Evolutionary conservation across 2,329 filamentous ascomycete species (phyloP), one percentile per base, ranked within the genome.

Genomic region (Aspergillus versicolor): DNA sequence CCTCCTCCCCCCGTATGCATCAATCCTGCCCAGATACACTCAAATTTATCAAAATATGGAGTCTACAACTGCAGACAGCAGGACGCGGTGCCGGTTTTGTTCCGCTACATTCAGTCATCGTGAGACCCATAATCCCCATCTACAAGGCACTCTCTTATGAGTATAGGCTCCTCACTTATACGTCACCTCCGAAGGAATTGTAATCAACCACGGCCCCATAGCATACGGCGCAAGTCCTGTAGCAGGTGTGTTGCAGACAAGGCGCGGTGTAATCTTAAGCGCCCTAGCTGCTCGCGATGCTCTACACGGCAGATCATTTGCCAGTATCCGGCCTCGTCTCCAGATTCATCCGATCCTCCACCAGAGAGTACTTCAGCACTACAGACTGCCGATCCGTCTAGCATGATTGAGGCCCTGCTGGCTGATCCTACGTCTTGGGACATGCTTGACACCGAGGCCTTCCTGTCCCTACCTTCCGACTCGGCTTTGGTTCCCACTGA

Each of bases 281-380:
- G 54, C 1, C 54, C 54, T 6, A 52, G 47, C 21, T 56, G 54
- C 30, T 56, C 54, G 13, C 40, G 54, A 9, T 56, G 54, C 12
- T 38, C 40, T 7, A 12, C 52, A 48, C 41, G 54, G 9, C 27
- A 50, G 8, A 13, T 47, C 3, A 13, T 48, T 32, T 56, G 54
- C 41, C 17, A 40, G 3, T 56, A 56, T 22, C 21, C 32, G 4
- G 7, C 12, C 12, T n/a, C 46, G 3, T 5, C 11, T 5, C 24
- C 8, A 17, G 46, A 24, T 4, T 30, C 46, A 11, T 47, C 45
- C 6, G 19, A 17, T 11, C 37, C 45, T 7, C 27, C 45, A 17
- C 11, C 12, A 1, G 47, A 41, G 8, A 7, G 24, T 2, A 19
- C 4, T 15, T 13, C 13, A 15, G 13, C n/a, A 17, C 13, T 19